Percentiles rank a stretch among this genome's conserved stretches.
These are phyloP conservation scores for Hygrophoropsis aurantiaca DNA, from an alignment of 768 basidiomycete species.

Conservation along the genomic window DNA sequence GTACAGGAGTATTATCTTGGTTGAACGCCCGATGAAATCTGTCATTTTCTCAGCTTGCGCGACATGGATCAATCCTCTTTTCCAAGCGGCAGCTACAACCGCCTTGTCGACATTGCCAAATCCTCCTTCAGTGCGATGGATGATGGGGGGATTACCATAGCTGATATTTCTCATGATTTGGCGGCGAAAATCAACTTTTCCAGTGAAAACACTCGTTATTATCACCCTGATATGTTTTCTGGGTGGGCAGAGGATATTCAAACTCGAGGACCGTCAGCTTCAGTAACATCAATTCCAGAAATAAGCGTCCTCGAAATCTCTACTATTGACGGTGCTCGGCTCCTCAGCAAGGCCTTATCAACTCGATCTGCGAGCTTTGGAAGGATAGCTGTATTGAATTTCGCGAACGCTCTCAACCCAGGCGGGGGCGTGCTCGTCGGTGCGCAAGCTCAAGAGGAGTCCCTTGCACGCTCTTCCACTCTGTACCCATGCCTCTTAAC, in stretches of 20 bases:
- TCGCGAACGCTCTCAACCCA: constrained; percentile 64
- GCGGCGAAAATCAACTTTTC: constrained; percentile 18
- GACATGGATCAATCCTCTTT: too few species aligned
- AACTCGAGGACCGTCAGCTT: constrained; percentile 22
- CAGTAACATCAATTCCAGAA: constrained; percentile 27
- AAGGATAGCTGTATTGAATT: constrained; percentile 63
- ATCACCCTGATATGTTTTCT: constrained; percentile 40
- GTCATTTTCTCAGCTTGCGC: too few species aligned
- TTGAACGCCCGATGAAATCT: too few species aligned
- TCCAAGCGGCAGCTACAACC: too few species aligned
- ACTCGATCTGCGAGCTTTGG: neutral
- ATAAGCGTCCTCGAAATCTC: constrained; percentile 53
- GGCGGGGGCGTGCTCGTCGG: constrained; percentile 69
- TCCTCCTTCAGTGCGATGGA: too few species aligned
- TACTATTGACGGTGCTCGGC: too few species aligned
- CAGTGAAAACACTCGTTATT: constrained; percentile 43
- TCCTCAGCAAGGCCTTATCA: constrained; percentile 22
- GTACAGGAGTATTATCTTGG: too few species aligned
- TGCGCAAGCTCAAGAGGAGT: constrained; percentile 71
- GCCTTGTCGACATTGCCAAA: too few species aligned
- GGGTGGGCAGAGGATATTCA: constrained; percentile 36
- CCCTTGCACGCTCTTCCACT: constrained; percentile 66
- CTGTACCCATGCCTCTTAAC: constrained; percentile 58
- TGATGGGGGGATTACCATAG: too few species aligned
- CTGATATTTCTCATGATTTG: constrained; percentile 23